Percentiles rank a stretch among this genome's conserved stretches.
Evolutionary conservation across 441 rosid species (phyloP).

Genomic region (Adansonia grandidieri): DNA sequence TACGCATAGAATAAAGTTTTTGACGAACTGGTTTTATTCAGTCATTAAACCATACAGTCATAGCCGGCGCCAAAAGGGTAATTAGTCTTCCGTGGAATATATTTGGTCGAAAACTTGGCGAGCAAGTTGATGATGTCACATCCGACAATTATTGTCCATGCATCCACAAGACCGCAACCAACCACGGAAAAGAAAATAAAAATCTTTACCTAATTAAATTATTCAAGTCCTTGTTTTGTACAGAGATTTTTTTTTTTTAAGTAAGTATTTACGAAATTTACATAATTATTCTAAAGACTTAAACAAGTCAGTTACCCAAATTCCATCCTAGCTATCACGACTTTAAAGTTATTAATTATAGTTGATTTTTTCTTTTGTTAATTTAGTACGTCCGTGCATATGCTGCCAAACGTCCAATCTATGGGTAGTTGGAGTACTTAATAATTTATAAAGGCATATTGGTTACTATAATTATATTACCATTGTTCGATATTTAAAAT

Average conservation of each 20-base stretch:
- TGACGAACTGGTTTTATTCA: neutral
- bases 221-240: neutral
- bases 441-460: no score
- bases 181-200: neutral
- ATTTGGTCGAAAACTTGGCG: neutral
- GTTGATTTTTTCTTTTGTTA: neutral
- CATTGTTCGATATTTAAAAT: no score
- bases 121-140: neutral
- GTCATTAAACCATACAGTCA: neutral
- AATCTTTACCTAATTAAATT: neutral
- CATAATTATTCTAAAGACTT: no score
- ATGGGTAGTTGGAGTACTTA: neutral
- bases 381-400: neutral
- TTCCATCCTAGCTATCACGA: neutral
- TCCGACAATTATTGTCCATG: neutral
- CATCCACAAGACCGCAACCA: neutral
- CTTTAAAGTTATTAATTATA: neutral
- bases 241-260: no score
- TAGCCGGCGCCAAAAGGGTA: neutral
- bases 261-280: no score
- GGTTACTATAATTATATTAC: no score
- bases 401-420: neutral
- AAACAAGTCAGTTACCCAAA: no score
- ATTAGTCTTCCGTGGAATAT: neutral
- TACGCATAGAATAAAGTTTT: neutral